phyloP scores from a whole-genome alignment of 2,329 filamentous ascomycete species.

The Aspergillus costaricaensis region DNA sequence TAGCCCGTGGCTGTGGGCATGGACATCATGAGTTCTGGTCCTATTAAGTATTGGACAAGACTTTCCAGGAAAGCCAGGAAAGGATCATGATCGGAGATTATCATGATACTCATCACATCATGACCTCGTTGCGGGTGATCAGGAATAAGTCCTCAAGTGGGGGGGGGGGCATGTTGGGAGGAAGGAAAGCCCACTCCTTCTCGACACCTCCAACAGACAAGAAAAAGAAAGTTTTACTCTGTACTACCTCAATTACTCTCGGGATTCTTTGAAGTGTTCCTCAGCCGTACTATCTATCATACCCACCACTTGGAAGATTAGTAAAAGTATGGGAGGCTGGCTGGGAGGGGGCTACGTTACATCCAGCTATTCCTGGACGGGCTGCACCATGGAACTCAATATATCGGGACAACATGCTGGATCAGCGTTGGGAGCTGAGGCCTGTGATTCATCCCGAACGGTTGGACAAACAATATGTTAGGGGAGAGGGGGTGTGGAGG shows the following conservation, averaged over 20 bases:
- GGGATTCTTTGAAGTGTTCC: not conserved
- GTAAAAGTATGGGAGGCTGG: not conserved
- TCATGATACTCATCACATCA: not conserved
- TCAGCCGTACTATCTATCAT: not conserved
- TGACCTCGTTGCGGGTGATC: not conserved
- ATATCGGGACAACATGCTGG: not conserved
- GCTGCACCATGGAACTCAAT: not conserved
- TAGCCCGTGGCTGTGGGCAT: not conserved
- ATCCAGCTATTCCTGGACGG: not conserved
- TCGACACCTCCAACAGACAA: no score
- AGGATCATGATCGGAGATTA: conserved; percentile 1
- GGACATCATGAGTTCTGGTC: not conserved
- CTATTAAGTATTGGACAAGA: no score
- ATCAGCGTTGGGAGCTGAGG: not conserved
- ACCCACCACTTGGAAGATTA: not conserved
- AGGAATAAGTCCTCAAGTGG: not conserved
- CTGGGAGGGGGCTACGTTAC: not conserved
- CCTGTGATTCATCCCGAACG: not conserved
- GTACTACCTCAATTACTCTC: not conserved
- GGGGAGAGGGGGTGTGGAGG: not conserved
- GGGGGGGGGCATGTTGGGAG: not conserved
- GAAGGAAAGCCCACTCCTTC: no score
- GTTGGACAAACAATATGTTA: not conserved
- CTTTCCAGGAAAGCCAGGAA: not conserved
- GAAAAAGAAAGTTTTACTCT: no score